phyloP scores from a whole-genome alignment of 2,329 filamentous ascomycete species.

The Monilinia fructigena region DNA sequence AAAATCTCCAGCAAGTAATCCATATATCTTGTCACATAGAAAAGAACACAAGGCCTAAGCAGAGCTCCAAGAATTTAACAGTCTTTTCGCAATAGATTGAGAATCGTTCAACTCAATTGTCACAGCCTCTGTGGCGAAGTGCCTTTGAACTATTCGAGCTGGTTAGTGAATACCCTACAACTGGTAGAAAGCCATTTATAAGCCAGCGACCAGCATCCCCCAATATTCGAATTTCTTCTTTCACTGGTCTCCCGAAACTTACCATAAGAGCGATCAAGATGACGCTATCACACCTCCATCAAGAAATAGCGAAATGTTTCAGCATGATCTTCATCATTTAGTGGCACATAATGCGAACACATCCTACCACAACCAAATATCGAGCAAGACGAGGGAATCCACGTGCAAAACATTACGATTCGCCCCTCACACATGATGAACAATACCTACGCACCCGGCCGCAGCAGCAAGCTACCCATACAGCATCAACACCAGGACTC shows the following conservation, averaged over 20 bases:
- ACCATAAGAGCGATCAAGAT: conserved; percentile 25
- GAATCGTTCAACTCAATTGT: conserved; percentile 7
- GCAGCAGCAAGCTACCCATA: conserved; percentile 34
- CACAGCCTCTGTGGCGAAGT: not conserved
- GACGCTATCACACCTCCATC: conserved; percentile 44
- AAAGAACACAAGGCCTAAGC: not conserved
- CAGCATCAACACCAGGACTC: conserved; percentile 36
- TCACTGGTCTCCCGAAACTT: conserved; percentile 7
- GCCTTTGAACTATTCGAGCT: conserved; percentile 8
- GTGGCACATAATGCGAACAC: conserved; percentile 46
- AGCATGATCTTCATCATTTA: conserved; percentile 47
- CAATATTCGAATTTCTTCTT: conserved; percentile 1
- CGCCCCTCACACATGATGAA: conserved; percentile 33
- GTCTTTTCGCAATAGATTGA: conserved; percentile 6
- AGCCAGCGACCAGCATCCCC: conserved; percentile 1
- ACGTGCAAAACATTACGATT: conserved; percentile 35
- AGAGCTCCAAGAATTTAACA: not conserved
- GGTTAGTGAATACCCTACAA: conserved; percentile 17
- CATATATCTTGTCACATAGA: conserved; percentile 6
- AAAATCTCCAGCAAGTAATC: conserved; percentile 6
- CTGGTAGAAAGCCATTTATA: conserved; percentile 14
- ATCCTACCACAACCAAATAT: conserved; percentile 35
- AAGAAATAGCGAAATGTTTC: conserved; percentile 42
- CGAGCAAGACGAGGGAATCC: conserved; percentile 32
- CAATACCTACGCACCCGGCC: conserved; percentile 27